A percentile compares a stretch with the other conserved stretches of the same genome.
These are phyloP conservation scores for Ashbya aceris DNA, from an alignment of 1,139 yeast genomes.

Conservation along the genomic window DNA sequence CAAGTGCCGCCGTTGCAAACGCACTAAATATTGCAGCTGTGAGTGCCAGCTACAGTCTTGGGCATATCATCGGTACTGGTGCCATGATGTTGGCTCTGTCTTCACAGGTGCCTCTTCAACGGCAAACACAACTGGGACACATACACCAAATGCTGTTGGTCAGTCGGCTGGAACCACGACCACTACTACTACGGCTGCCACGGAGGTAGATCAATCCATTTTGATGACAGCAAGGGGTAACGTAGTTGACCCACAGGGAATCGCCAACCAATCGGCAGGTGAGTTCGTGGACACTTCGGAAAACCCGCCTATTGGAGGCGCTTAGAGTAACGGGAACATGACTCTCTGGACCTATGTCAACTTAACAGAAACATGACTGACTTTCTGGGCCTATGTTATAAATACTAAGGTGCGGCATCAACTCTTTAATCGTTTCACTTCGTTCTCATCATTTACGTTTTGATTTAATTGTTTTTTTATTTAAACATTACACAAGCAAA, in stretches of 20 bases:
- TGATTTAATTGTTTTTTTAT: not conserved
- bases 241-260: slow-evolving; percentile 6
- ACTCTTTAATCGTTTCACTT: not conserved
- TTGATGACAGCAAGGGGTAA: slow-evolving; percentile 6
- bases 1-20: slow-evolving; percentile 85
- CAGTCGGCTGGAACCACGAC: slow-evolving; percentile 8
- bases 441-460: not conserved
- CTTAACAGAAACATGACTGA: not conserved
- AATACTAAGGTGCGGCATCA: no score
- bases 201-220: slow-evolving; percentile 7
- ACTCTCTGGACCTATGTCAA: not conserved
- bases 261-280: slow-evolving; percentile 3
- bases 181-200: slow-evolving; percentile 6
- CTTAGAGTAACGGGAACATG: not conserved
- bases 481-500: not conserved
- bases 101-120: slow-evolving; percentile 13
- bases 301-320: slow-evolving; percentile 1
- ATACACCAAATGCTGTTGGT: slow-evolving; percentile 16
- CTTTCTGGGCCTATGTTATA: not conserved
- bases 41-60: slow-evolving; percentile 90
- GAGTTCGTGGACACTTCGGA: slow-evolving; percentile 4
- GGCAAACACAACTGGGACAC: slow-evolving; percentile 17
- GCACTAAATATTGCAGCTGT: slow-evolving; percentile 90
- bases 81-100: slow-evolving; percentile 33
- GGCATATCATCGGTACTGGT: slow-evolving; percentile 93